Evolutionary conservation across 164 flowering plant species (phyloP).

Genomic region (Piper longum): DNA sequence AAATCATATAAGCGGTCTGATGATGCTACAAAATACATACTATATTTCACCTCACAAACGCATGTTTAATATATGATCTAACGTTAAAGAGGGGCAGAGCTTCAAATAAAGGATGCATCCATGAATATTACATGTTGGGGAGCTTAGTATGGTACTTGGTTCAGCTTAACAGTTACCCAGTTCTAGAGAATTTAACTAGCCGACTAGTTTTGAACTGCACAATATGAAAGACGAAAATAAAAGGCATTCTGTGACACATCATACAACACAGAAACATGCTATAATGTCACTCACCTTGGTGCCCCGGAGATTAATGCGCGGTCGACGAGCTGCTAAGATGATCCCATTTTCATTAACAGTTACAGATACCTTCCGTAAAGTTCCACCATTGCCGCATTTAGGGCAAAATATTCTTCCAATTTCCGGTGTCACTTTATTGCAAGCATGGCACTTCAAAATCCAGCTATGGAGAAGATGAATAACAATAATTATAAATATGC

Average conservation of each 20-base stretch:
- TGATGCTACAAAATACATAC: too few relatives aligned
- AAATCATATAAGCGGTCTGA: too few relatives aligned
- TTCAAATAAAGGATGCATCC: too few relatives aligned
- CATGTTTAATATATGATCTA: too few relatives aligned
- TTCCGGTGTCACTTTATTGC: conserved; percentile 76
- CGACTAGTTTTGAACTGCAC: too few relatives aligned
- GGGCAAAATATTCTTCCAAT: conserved; percentile 88
- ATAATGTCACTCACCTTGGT: conserved; percentile 45
- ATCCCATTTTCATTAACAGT: conserved; percentile 87
- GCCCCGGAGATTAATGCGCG: conserved; percentile 69
- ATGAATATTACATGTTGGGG: too few relatives aligned
- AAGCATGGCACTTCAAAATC: conserved; percentile 93
- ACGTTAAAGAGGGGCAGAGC: too few relatives aligned
- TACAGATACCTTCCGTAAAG: conserved; percentile 76
- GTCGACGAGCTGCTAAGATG: conserved; percentile 48
- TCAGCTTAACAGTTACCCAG: too few relatives aligned
- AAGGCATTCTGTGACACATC: background rate
- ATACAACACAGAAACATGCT: background rate
- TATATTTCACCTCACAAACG: too few relatives aligned
- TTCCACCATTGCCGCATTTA: conserved; percentile 96
- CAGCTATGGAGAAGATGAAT: conserved; percentile 37
- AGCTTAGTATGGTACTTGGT: too few relatives aligned
- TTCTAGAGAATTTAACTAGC: too few relatives aligned
- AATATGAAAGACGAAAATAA: background rate
- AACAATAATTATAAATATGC: background rate